Base-by-base conservation (phyloP, 2,329 filamentous ascomycete species). In the Ophiocordyceps camponoti-floridani region DNA sequence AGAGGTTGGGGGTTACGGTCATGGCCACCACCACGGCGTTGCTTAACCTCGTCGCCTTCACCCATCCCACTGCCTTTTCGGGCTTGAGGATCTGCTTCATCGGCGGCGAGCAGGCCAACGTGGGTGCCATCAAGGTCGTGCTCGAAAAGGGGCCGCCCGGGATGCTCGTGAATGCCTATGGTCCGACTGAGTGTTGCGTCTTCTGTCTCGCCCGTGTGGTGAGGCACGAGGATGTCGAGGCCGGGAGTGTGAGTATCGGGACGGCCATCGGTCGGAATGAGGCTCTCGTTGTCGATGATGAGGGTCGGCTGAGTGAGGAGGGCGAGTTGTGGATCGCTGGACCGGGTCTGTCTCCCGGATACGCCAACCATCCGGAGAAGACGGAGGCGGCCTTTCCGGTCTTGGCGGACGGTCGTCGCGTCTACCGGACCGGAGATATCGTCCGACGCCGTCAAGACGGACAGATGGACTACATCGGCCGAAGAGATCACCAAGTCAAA, bases 401-500 rank as follows among this genome's bases (percentile, higher is more conserved):
- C 2, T 19, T 35, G 11, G 18, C 26, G 3, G 6, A 14, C 16
- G 41, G 42, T 30, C 2, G 41, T 3, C 46, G 47, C 4, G 45
- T 49, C 0, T 56, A 56, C 16, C 45, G 51, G 0, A 56, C 54
- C 0, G 54, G 54, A 0, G 54, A 56, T 13, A 44, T 47, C 2
- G 54, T 49, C 4, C 49, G 53, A 0, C 46, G 44, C 16, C 18
- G 50, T 3, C 44, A 45, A 2, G 50, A 54, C 31, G 48, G 50
- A 2, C 47, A 49, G 0, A 49, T 56, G 2, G 51, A 54, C 42
- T 56, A 53, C 42, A 47, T 55, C 13, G 52, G 53, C 0, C 52
- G 54, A 9, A 47, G 53, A 19, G 54, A 56, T 18, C 41, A 45
- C 1, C 54, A 56, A 16, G 45, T 52, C 41, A 56, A 56, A 47